Base-by-base conservation (phyloP, 768 basidiomycete genomes). In the Lactifluus pinguis region DNA sequence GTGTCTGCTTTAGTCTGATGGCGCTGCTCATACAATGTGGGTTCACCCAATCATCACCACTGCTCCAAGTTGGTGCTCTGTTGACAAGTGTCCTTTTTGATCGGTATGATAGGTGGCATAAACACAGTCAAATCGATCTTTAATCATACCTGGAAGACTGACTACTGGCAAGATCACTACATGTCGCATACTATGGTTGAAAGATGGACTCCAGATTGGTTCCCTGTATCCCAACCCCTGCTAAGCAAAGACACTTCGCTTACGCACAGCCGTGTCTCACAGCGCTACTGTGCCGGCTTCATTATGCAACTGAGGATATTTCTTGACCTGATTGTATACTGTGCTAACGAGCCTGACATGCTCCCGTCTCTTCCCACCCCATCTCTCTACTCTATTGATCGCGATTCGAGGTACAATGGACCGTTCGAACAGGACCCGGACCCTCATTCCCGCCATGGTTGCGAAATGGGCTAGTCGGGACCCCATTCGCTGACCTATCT, bases 21-120 rank as follows among this genome's bases (percentile, higher is more conserved):
- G 51, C 55, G 17, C 29, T 62, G 13, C 10, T 53, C 10, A 57
- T 57, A 19, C 56, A 57, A 48, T 52, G 61, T 62, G 30, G 15
- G 61, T 53, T 10, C 34, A 34, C 29, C 17, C 6, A 7, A 25
- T n/a, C 44, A 3, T 45, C n/a, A 36, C 9, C 14, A 15, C n/a
- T 14, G 4, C 38, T 39, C 13, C 25, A 25, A 25, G 25, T 25
- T 25, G 13, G 38, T 6, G n/a, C 1, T 6, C 25, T 11, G 21
- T 9, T 56, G 47, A 47, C 25, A 15, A 34, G 32, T 34, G 25
- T 0, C 34, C 6, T 11, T 47, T 38, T 45, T n/a, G 14, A 17
- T 6, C 44, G 42, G 17, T 15, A 25, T 45, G 4, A 19, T 38
- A 60, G 61, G 47, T 13, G 41, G 48, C 21, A 17, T 51, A 10